Percentiles rank a stretch among this genome's conserved stretches.
Evolutionary conservation across 139 green algal genomes (phyloP).

Genomic region (Chlorella sp.): DNA sequence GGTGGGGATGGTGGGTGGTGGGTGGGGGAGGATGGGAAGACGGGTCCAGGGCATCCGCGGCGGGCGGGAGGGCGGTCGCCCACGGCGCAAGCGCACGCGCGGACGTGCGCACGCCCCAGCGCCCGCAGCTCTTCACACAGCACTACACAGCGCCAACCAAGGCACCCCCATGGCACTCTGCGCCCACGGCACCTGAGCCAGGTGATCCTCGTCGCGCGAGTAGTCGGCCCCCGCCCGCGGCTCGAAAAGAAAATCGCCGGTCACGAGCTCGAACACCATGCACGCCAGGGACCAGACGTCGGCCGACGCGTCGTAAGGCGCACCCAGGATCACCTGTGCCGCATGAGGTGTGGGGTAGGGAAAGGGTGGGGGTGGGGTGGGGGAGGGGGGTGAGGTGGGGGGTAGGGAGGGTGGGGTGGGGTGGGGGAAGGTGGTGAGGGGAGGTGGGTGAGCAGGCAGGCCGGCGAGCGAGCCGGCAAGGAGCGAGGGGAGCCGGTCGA

Average conservation of each 20-base stretch:
- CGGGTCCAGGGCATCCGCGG: neutral
- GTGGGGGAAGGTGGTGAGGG: neutral
- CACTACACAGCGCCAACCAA: no score
- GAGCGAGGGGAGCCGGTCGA: no score
- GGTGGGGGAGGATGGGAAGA: neutral
- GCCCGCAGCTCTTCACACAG: no score
- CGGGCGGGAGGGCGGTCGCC: neutral
- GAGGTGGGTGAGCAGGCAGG: neutral
- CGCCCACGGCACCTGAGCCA: conserved; percentile 62
- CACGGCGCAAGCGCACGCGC: neutral
- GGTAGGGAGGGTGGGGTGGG: neutral
- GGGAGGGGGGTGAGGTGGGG: neutral
- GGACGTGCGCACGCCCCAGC: neutral
- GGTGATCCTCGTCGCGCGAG: conserved; percentile 96
- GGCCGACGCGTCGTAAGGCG: conserved; percentile 86
- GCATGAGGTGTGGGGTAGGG: neutral
- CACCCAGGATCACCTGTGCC: conserved; percentile 75
- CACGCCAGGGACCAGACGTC: conserved; percentile 99
- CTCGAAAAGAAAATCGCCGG: conserved; percentile 96
- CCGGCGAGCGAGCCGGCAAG: no score
- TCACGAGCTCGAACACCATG: conserved; percentile 97
- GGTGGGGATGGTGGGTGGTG: neutral
- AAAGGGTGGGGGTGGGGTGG: neutral
- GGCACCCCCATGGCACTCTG: neutral
- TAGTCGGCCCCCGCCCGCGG: conserved; percentile 37